Conservation (phyloP, 2,329 filamentous ascomycete genomes). For the Chrysosporium queenslandicum region DNA sequence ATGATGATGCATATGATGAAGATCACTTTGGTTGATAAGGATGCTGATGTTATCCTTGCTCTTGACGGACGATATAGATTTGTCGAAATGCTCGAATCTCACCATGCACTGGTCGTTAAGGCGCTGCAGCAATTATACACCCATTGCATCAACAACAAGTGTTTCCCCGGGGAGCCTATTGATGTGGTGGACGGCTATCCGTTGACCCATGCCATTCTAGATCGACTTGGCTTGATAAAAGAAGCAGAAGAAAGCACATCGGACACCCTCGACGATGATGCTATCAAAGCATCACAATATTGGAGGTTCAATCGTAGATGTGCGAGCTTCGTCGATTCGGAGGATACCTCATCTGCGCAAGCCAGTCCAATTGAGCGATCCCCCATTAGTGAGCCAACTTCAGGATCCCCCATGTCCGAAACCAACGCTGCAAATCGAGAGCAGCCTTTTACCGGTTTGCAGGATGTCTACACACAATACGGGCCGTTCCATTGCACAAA, state of each 20-base stretch:
- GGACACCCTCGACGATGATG: slow-evolving; percentile 29
- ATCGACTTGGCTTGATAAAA: slow-evolving; percentile 36
- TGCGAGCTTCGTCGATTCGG: slow-evolving; percentile 30
- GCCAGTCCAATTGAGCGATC: slow-evolving; percentile 11
- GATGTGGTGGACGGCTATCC: slow-evolving; percentile 34
- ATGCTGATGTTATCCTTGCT: neutral
- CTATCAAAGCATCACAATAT: slow-evolving; percentile 29
- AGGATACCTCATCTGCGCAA: slow-evolving; percentile 31
- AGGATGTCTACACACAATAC: slow-evolving; percentile 9
- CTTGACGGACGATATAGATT: slow-evolving; percentile 24
- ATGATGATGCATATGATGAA: neutral
- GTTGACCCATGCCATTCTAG: slow-evolving; percentile 36
- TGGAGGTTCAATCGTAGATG: slow-evolving; percentile 29
- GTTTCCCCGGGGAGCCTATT: slow-evolving; percentile 36
- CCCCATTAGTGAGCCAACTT: slow-evolving; percentile 8
- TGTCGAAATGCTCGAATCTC: slow-evolving; percentile 38
- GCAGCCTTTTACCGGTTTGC: slow-evolving; percentile 2
- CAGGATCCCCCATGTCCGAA: slow-evolving; percentile 8
- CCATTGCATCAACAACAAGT: slow-evolving; percentile 34
- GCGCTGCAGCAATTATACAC: slow-evolving; percentile 36
- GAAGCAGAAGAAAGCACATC: slow-evolving; percentile 31
- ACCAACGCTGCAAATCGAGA: slow-evolving; percentile 1
- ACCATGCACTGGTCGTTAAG: slow-evolving; percentile 36
- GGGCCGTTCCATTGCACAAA: slow-evolving; percentile 8
- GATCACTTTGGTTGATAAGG: slow-evolving; percentile 3